A percentile compares a stretch with the other conserved stretches of the same genome.
These are phyloP conservation scores for Fallopia convolvulus DNA, from an alignment of 148 eudicot genomes.

Conservation along the genomic window DNA sequence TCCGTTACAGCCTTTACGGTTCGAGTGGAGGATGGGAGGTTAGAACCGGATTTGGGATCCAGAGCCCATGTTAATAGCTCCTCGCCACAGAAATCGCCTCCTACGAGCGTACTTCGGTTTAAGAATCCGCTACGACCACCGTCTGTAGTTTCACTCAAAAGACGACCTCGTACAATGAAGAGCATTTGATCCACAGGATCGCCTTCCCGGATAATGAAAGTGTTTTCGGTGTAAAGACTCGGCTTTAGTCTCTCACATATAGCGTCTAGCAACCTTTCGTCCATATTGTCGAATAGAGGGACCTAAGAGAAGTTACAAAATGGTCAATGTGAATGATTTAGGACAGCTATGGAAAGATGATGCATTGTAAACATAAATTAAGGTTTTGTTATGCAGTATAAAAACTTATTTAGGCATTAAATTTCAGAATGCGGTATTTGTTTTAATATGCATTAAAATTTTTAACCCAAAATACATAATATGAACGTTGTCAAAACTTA, in stretches of 20 bases:
- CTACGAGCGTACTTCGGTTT: conserved; percentile 70
- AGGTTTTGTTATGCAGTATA: no score
- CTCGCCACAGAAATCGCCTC: conserved; percentile 94
- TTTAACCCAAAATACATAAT: not conserved
- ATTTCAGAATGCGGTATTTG: no score
- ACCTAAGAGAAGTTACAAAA: conserved; percentile 40
- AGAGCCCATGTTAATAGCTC: conserved; percentile 97
- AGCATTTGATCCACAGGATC: conserved; percentile 96
- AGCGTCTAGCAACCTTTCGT: conserved; percentile 86
- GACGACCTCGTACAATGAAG: conserved; percentile 85
- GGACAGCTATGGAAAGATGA: no score
- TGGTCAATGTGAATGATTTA: no score
- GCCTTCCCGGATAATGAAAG: conserved; percentile 84
- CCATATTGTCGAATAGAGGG: conserved; percentile 94
- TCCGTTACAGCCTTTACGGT: conserved; percentile 83
- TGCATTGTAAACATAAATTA: no score
- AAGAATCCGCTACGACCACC: conserved; percentile 96
- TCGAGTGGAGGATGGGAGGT: conserved; percentile 85
- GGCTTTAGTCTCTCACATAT: conserved; percentile 93
- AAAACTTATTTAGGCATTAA: no score
- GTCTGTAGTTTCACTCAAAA: conserved; percentile 89
- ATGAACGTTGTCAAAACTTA: conserved; percentile 20
- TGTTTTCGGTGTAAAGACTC: conserved; percentile 71
- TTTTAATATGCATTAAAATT: no score
- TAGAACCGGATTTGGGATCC: conserved; percentile 75